Percentiles rank a stretch among this genome's conserved stretches.
phyloP scores from a whole-genome alignment of 768 basidiomycete species.

The Suillus plorans region DNA sequence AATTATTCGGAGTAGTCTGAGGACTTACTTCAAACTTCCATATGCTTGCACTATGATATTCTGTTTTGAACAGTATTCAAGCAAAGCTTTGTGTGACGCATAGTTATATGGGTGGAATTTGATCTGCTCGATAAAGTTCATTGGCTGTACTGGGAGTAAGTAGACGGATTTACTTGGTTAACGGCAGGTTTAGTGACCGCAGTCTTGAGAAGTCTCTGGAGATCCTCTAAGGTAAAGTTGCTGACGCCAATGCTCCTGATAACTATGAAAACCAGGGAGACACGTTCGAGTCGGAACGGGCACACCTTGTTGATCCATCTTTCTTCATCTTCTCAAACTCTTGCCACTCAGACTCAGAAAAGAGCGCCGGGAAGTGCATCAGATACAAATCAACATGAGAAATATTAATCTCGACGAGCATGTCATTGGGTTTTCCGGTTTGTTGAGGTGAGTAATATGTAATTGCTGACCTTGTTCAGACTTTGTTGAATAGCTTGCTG shows the following conservation, averaged over 20 bases:
- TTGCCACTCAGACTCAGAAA: constrained; percentile 45
- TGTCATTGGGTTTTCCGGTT: not conserved
- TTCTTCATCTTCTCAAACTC: constrained; percentile 56
- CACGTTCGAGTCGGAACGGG: not conserved
- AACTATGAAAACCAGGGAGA: not conserved
- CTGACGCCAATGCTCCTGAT: constrained; percentile 71
- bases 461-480: constrained; percentile 44
- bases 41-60: constrained; percentile 67
- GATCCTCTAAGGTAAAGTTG: constrained; percentile 56
- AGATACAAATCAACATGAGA: constrained; percentile 69
- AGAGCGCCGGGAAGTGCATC: constrained; percentile 47
- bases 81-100: constrained; percentile 53
- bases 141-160: not conserved
- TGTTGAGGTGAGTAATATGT: not conserved
- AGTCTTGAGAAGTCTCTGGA: constrained; percentile 50
- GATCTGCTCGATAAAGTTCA: constrained; percentile 40
- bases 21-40: constrained; percentile 54
- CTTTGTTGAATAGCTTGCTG: constrained; percentile 45
- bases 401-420: constrained; percentile 49
- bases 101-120: constrained; percentile 73
- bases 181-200: constrained; percentile 62
- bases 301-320: constrained; percentile 34
- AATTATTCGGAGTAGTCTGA: constrained; percentile 29
- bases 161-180: constrained; percentile 52
- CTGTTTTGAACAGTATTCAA: constrained; percentile 53